Evolutionary conservation across 192 early-diverging fungal species (phyloP), one percentile per base, ranked within the genome.

Genomic region (Chytriomyces hyalinus): DNA sequence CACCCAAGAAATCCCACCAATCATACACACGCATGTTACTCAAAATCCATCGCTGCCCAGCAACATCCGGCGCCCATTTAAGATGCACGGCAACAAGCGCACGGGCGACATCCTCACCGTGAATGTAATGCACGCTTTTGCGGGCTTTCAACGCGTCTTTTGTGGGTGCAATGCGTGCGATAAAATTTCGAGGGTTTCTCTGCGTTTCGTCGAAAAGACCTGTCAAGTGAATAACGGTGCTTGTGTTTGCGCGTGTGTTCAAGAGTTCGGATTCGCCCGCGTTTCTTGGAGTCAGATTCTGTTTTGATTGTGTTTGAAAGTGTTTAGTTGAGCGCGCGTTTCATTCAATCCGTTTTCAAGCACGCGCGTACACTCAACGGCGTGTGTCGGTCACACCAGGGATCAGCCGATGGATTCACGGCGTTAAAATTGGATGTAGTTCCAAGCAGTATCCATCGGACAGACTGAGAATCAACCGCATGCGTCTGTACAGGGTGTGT

Each of bases 61-160:
- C 10, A 45, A 87, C 61, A 4, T 80, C 83, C 4, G 74, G 49
- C 0, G 69, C 79, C 45, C 82, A 85, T 3, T 78, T 53, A 6
- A 67, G 10, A 64, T 79, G 77, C 3, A 86, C 80, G 5, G 85
- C 84, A 3, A 92, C 13, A 46, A 89, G 80, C 2, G 87, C 84
- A 5, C 86, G 73, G 5, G 91, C 91, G 0, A 91, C 87, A 76
- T 92, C 91, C 11, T 73, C 65, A 0, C 89, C 90, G 67, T 91
- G 90, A 49, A 92, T 85, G 22, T 78, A 78, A 65, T 79, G 76
- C 13, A 57, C 44, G 77, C 59, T 28, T 80, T 36, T 64, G 81
- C 83, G 11, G 15, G 51, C 5, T 66, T 9, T 43, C 49, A 78
- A 26, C 9, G 51, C 67, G 11, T 73, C 67, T 17, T 83, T 84